phyloP scores from a whole-genome alignment of 2,329 filamentous ascomycete species.

The Penicillium sp. region DNA sequence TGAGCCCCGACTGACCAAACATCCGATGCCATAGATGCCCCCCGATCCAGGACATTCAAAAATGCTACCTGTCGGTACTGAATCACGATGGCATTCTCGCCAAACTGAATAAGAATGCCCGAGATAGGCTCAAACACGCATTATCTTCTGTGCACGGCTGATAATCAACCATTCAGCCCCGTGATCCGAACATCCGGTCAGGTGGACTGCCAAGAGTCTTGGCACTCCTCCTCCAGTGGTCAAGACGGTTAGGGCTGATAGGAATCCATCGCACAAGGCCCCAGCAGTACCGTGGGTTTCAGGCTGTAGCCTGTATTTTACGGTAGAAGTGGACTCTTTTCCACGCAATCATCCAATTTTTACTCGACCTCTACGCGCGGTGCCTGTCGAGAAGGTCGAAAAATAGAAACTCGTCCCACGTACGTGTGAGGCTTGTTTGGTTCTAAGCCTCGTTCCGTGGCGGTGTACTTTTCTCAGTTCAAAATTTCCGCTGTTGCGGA shows the following conservation, averaged over 20 bases:
- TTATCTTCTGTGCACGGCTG: neutral
- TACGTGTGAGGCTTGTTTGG: conserved; percentile 9
- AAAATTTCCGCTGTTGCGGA: neutral
- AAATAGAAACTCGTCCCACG: neutral
- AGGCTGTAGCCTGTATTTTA: neutral
- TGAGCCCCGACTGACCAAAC: neutral
- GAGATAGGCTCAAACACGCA: neutral
- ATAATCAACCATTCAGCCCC: neutral
- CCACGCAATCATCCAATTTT: neutral
- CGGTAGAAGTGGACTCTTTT: neutral
- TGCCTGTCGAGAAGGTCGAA: neutral
- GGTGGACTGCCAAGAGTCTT: conserved; percentile 26
- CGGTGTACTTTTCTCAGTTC: conserved; percentile 12
- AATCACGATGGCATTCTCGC: conserved; percentile 34
- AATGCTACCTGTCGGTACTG: conserved; percentile 35
- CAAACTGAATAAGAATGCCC: conserved; percentile 26
- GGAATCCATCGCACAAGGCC: neutral
- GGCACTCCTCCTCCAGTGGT: conserved; percentile 12
- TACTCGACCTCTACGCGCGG: neutral
- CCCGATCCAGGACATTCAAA: conserved; percentile 36
- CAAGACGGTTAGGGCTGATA: conserved; percentile 21
- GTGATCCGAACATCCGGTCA: conserved; percentile 16
- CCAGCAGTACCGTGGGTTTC: neutral
- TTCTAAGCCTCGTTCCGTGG: conserved; percentile 11
- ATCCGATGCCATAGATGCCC: conserved; percentile 27